These are phyloP conservation scores for Pythium biforme DNA, from an alignment of 352 stramenopile genomes.

Conservation along the genomic window DNA sequence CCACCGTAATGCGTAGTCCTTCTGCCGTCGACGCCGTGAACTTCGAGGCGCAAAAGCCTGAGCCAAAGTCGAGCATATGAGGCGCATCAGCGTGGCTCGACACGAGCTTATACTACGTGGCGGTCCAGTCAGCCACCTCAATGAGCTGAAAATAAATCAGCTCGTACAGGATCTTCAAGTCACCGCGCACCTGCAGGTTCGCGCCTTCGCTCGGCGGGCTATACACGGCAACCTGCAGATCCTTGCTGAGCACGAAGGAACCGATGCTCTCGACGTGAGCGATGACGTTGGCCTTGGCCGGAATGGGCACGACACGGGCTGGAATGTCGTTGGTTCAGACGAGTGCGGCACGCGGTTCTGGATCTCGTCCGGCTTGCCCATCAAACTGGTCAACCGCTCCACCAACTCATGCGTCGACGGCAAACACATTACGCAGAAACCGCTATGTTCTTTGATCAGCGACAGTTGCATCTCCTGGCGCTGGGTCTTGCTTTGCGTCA, in stretches of 20 bases:
- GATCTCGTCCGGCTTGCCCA: constrained; percentile 51
- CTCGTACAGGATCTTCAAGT: constrained; percentile 39
- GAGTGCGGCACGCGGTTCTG: constrained; percentile 52
- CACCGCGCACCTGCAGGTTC: constrained; percentile 56
- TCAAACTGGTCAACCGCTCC: constrained; percentile 19
- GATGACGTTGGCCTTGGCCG: constrained; percentile 49
- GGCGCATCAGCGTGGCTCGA: constrained; percentile 41
- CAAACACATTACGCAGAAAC: constrained; percentile 71
- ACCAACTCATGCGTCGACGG: constrained; percentile 40
- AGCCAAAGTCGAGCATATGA: constrained; percentile 79
- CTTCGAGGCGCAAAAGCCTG: constrained; percentile 53
- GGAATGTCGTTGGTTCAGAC: constrained; percentile 45
- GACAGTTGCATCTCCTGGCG: constrained; percentile 62
- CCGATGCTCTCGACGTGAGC: constrained; percentile 48
- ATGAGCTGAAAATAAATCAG: constrained; percentile 67
- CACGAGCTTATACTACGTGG: constrained; percentile 43
- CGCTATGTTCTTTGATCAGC: constrained; percentile 59
- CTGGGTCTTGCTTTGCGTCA: constrained; percentile 42
- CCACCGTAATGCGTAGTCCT: constrained; percentile 51
- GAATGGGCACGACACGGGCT: constrained; percentile 73
- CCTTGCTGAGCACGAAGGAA: constrained; percentile 37
- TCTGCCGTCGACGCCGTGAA: constrained; percentile 44
- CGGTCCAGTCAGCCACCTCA: constrained; percentile 57
- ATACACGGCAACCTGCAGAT: constrained; percentile 73
- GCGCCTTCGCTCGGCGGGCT: constrained; percentile 41